These are phyloP conservation scores for Gnetum montanum DNA, from an alignment of 75 land plant species.

Conservation along the genomic window DNA sequence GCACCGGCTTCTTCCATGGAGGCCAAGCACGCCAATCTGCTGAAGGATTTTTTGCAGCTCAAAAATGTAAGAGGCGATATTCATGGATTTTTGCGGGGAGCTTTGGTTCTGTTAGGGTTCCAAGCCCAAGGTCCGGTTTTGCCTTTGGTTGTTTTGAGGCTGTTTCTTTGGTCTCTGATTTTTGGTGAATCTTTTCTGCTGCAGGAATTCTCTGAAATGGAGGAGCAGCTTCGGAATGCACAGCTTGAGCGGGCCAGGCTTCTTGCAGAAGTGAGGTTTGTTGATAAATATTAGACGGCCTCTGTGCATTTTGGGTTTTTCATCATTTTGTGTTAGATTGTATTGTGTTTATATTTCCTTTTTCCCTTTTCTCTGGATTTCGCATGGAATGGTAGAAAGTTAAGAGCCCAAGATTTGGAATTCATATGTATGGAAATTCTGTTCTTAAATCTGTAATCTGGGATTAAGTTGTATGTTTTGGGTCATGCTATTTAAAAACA, in stretches of 20 bases:
- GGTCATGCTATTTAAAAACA: too few species aligned
- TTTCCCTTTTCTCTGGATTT: too few species aligned
- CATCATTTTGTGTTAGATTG: too few species aligned
- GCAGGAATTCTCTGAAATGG: not conserved
- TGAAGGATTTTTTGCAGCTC: not conserved
- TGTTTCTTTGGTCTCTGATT: not conserved
- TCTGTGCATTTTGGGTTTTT: not conserved
- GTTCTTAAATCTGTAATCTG: too few species aligned
- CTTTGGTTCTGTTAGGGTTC: not conserved
- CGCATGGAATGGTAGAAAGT: too few species aligned
- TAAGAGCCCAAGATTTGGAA: too few species aligned
- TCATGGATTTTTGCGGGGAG: not conserved
- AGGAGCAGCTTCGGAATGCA: not conserved
- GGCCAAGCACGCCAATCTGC: constrained; percentile 1
- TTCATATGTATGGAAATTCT: too few species aligned
- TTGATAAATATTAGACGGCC: not conserved
- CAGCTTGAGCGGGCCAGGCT: not conserved
- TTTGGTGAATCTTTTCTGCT: not conserved
- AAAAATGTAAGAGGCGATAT: not conserved
- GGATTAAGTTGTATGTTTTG: too few species aligned
- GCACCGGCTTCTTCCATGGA: too few species aligned
- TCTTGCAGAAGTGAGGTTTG: not conserved
- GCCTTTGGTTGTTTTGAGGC: not conserved
- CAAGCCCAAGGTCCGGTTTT: not conserved
- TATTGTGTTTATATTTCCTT: too few species aligned